A percentile compares a stretch with the other conserved stretches of the same genome.
Conservation (phyloP, 2,329 filamentous ascomycete genomes). For the Parastagonospora avenae region DNA sequence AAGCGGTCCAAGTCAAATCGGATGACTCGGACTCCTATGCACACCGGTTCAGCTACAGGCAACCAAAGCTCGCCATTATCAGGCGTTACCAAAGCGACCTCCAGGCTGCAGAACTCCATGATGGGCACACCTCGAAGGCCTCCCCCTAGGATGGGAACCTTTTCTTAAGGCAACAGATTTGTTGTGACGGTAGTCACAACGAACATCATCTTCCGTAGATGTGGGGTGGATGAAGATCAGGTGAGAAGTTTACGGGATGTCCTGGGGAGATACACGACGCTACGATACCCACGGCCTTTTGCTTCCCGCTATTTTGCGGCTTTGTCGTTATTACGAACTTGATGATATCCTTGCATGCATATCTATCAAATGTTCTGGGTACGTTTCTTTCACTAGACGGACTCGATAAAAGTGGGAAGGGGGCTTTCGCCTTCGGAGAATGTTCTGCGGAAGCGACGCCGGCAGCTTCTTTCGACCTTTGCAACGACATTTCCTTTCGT, state of each 20-base stretch:
- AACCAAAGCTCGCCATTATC: conserved; percentile 34
- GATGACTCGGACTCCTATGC: conserved; percentile 28
- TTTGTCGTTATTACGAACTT: conserved; percentile 33
- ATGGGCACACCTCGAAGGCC: conserved; percentile 32
- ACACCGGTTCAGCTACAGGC: conserved; percentile 13
- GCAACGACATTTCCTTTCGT: conserved; percentile 10
- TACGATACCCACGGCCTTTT: conserved; percentile 44
- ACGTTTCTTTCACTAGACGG: conserved; percentile 16
- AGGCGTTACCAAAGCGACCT: conserved; percentile 36
- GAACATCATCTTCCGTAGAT: conserved; percentile 7
- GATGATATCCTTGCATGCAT: conserved; percentile 35
- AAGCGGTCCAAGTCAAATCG: conserved; percentile 41
- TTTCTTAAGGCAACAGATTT: conserved; percentile 24
- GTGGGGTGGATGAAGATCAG: conserved; percentile 20
- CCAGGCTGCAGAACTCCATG: conserved; percentile 33
- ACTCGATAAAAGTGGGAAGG: conserved; percentile 26
- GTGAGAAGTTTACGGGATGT: conserved; percentile 19
- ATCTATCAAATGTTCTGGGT: conserved; percentile 31
- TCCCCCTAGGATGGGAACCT: conserved; percentile 42
- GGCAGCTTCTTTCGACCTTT: conserved; percentile 7
- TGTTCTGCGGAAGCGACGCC: conserved; percentile 11
- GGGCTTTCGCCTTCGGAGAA: conserved; percentile 3
- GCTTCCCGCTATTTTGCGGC: conserved; percentile 23
- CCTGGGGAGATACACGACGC: conserved; percentile 31
- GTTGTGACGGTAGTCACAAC: neutral